Base-by-base conservation (phyloP, 164 flowering plant species). In the Cinnamomum micranthum region DNA sequence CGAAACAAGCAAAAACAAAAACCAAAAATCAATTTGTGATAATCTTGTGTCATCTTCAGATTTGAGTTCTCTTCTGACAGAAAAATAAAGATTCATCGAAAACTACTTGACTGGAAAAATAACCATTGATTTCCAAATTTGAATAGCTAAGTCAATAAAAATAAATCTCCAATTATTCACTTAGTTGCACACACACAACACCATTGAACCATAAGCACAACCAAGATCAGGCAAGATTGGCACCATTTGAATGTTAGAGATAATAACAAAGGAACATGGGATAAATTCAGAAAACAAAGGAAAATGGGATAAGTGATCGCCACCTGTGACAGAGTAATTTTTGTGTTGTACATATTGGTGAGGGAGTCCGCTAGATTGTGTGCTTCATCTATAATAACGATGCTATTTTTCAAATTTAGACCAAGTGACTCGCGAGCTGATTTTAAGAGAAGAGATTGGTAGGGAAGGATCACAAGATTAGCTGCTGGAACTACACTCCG, bases 351-450 rank as follows among this genome's bases (percentile, higher is more conserved):
- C 97, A 96, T 96, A 81, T 89, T 88, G 78, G 88, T 86, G 66
- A 96, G 93, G 33, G 97, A 87, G 72, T 96, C 99, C n/a, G 99
- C 98, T 59, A 96, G 84, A 88, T 96, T 96, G 84, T 96, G 98
- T 69, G 98, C 99, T 86, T 96, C 99, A 58, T 96, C 99, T 75
- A 96, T 91, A 63, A 96, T 91, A n/a, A 96, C 80, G 60, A 94
- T 77, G 76, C 82, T 92, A 66, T 90, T 80, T 82, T 89, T 91
- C 87, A 94, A 84, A 79, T 82, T 88, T 67, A 96, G 85, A 35
- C 97, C 93, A 78, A 96, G 97, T 35, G 94, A 87, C 76, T 96
- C 97, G 27, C 97, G 94, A 62, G 98, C 86, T 75, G 95, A 87
- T 82, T 92, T 96, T 79, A 91, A 86, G 28, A 96, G 89, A 84